Conservation (phyloP, 305 asterid species). For the Rubia occidens region DNA sequence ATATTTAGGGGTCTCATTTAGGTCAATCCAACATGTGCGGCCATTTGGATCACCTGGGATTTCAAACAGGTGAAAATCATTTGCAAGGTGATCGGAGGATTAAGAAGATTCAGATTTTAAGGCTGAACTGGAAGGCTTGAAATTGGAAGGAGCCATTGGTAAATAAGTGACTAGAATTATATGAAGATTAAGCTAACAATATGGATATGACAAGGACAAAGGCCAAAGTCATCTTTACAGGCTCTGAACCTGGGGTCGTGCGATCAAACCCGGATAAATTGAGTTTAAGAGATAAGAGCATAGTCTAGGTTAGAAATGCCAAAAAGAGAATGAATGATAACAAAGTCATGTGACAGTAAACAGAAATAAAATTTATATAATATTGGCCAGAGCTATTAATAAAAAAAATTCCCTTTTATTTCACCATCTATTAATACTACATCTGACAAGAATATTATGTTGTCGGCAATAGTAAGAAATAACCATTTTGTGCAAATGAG, state of each 20-base stretch:
- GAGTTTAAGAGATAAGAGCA: neutral
- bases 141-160: slow-evolving; percentile 46
- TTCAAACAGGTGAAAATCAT: no score
- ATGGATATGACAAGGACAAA: slow-evolving; percentile 38
- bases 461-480: neutral
- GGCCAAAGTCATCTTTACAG: slow-evolving; percentile 27
- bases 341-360: neutral
- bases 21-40: slow-evolving; percentile 10
- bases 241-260: neutral
- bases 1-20: slow-evolving; percentile 32
- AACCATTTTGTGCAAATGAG: no score
- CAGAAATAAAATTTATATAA: no score
- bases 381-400: no score
- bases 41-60: no score
- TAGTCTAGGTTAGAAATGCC: neutral
- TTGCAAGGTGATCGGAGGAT: slow-evolving; percentile 8
- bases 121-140: slow-evolving; percentile 16
- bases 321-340: neutral
- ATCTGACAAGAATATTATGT: neutral
- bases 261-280: neutral
- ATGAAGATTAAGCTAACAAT: slow-evolving; percentile 44
- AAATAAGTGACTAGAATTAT: slow-evolving; percentile 35
- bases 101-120: slow-evolving; percentile 32
- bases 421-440: neutral
- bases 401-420: neutral